These are phyloP conservation scores for Begonia peltatifolia DNA, from an alignment of 306 rosid genomes.

Conservation along the genomic window DNA sequence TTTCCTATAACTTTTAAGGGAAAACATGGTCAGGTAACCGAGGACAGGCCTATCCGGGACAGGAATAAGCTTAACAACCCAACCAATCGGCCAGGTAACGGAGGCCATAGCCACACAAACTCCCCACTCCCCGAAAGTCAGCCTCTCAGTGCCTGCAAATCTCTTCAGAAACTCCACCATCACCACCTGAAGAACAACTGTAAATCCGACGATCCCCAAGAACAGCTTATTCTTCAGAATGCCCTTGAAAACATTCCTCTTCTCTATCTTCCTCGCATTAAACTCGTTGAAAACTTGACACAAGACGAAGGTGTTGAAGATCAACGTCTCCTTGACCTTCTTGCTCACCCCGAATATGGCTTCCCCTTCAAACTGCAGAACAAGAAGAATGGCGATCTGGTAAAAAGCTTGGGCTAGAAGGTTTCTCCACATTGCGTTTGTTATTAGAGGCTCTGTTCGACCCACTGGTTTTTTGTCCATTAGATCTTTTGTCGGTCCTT, in stretches of 20 bases:
- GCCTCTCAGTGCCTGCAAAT: conserved; percentile 16
- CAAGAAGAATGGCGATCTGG: conserved; percentile 11
- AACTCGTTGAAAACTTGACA: conserved; percentile 21
- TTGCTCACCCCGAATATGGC: conserved; percentile 8
- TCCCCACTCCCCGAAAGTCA: conserved; percentile 19
- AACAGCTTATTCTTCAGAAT: conserved; percentile 14
- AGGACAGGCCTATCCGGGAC: conserved; percentile 5
- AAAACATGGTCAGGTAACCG: too few relatives aligned
- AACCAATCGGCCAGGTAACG: conserved; percentile 14
- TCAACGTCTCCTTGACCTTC: conserved; percentile 13
- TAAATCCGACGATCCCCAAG: conserved; percentile 9
- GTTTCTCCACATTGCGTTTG: conserved; percentile 25
- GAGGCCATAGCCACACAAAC: conserved; percentile 10
- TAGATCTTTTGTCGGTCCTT: conserved; percentile 15
- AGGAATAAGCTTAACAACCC: conserved; percentile 15
- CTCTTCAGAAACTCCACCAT: conserved; percentile 20
- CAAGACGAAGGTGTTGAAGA: conserved; percentile 18
- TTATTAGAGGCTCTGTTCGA: conserved; percentile 13
- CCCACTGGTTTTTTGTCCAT: conserved; percentile 11
- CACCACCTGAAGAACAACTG: conserved; percentile 17
- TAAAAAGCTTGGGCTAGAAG: conserved; percentile 13
- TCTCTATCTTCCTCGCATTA: conserved; percentile 16
- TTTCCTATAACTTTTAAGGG: too few relatives aligned
- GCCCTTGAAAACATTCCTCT: conserved; percentile 17
- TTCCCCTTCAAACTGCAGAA: conserved; percentile 12